Evolutionary conservation across 768 basidiomycete genomes (phyloP).

Genomic region (Termitomyces sp.): DNA sequence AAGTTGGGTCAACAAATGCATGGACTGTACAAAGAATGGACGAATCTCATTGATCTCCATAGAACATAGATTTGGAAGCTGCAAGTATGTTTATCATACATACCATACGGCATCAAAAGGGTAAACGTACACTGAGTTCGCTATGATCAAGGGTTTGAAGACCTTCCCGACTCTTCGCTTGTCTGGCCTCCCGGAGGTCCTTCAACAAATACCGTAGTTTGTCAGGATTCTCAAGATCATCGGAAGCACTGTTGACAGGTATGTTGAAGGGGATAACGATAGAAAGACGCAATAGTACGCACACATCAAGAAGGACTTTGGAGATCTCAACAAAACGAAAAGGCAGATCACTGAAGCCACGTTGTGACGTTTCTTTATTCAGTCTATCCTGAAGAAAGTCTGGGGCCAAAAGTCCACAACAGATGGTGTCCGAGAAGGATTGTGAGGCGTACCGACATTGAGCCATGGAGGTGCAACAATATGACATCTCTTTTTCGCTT

Average conservation of each 20-base stretch:
- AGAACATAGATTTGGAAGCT: constrained; percentile 84
- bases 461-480: constrained; percentile 92
- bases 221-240: constrained; percentile 85
- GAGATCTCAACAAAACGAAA: constrained; percentile 89
- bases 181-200: constrained; percentile 93
- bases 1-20: constrained; percentile 72
- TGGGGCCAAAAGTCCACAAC: constrained; percentile 27
- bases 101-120: neutral
- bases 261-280: neutral
- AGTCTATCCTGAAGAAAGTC: constrained; percentile 81
- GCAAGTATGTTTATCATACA: constrained; percentile 5
- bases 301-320: constrained; percentile 94
- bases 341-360: constrained; percentile 77
- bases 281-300: constrained; percentile 27
- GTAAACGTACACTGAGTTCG: constrained; percentile 66
- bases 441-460: constrained; percentile 60
- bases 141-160: constrained; percentile 77
- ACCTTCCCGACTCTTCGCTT: constrained; percentile 90
- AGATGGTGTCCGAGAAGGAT: neutral
- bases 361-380: constrained; percentile 67
- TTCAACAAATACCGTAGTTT: constrained; percentile 84
- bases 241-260: constrained; percentile 64
- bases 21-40: constrained; percentile 82
- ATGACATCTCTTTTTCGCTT: constrained; percentile 92
- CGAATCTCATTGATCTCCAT: constrained; percentile 96